A percentile compares a stretch with the other conserved stretches of the same genome.
phyloP scores from a whole-genome alignment of 2,329 filamentous ascomycete species.

The Penicillium frequentans region DNA sequence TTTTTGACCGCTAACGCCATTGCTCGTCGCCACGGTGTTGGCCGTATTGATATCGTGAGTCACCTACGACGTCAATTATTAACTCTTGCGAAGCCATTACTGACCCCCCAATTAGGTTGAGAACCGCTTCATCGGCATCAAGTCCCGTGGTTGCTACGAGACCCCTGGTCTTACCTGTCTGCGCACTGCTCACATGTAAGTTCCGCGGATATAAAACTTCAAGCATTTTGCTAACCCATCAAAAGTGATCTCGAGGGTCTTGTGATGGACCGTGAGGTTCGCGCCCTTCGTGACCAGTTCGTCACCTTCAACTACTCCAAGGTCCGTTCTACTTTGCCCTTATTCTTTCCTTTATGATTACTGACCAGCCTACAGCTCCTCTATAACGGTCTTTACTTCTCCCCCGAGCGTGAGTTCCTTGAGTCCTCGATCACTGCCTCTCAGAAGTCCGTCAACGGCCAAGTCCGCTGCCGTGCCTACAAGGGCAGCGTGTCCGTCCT shows the following conservation, averaged over 20 bases:
- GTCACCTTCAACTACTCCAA: constrained; percentile 65
- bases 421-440: constrained; percentile 44
- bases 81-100: not conserved
- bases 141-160: constrained; percentile 80
- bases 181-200: constrained; percentile 39
- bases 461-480: constrained; percentile 64
- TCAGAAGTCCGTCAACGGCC: constrained; percentile 55
- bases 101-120: constrained; percentile 50
- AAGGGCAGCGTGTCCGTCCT: constrained; percentile 62
- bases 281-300: constrained; percentile 69
- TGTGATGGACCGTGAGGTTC: constrained; percentile 67
- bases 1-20: constrained; percentile 73
- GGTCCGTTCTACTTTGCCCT: constrained; percentile 13
- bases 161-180: constrained; percentile 35
- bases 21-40: constrained; percentile 70
- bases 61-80: too few relatives aligned
- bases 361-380: constrained; percentile 18
- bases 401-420: constrained; percentile 69
- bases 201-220: constrained; percentile 51
- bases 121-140: constrained; percentile 77
- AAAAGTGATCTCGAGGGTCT: constrained; percentile 50
- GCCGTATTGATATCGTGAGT: constrained; percentile 71
- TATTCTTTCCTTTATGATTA: not conserved
- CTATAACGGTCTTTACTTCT: constrained; percentile 56
- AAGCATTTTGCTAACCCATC: constrained; percentile 4